Conservation (phyloP, 2,329 filamentous ascomycete genomes). For the Myriosclerotinia duriaeana region DNA sequence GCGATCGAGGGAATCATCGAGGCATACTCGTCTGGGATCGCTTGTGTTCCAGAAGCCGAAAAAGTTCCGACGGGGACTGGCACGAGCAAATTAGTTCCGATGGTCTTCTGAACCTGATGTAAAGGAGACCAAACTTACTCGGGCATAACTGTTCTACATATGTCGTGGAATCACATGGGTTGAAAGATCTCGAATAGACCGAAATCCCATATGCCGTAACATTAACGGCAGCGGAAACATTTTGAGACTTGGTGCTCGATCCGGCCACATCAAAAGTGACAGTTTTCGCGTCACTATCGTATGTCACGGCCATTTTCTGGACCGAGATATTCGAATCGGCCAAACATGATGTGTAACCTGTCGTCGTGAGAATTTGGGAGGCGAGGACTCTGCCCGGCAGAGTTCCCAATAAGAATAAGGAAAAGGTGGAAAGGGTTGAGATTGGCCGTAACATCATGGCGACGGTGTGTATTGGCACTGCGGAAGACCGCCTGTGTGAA, state of each 20-base stretch:
- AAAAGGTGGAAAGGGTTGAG: conserved; percentile 35
- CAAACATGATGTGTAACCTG: conserved; percentile 74
- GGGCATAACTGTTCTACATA: conserved; percentile 78
- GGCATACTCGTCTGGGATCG: conserved; percentile 70
- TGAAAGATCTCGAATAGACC: conserved; percentile 76
- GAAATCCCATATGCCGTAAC: conserved; percentile 66
- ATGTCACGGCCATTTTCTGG: conserved; percentile 72
- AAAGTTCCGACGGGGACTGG: conserved; percentile 74
- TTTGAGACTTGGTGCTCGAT: conserved; percentile 69
- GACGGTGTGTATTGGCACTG: conserved; percentile 24
- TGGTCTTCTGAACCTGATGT: not conserved
- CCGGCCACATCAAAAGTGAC: conserved; percentile 83
- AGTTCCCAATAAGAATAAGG: conserved; percentile 36
- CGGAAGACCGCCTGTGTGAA: conserved; percentile 19
- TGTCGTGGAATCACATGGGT: conserved; percentile 72
- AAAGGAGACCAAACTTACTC: conserved; percentile 45
- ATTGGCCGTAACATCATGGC: conserved; percentile 38
- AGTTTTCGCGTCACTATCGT: conserved; percentile 70
- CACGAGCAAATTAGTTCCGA: conserved; percentile 27
- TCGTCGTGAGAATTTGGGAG: conserved; percentile 73
- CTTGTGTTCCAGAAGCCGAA: conserved; percentile 67
- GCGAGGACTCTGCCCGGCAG: conserved; percentile 52
- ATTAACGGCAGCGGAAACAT: conserved; percentile 65
- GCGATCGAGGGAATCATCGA: conserved; percentile 81
- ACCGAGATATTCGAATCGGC: conserved; percentile 63